phyloP scores from a whole-genome alignment of 345 rosid species.

The Gossypium bickii region DNA sequence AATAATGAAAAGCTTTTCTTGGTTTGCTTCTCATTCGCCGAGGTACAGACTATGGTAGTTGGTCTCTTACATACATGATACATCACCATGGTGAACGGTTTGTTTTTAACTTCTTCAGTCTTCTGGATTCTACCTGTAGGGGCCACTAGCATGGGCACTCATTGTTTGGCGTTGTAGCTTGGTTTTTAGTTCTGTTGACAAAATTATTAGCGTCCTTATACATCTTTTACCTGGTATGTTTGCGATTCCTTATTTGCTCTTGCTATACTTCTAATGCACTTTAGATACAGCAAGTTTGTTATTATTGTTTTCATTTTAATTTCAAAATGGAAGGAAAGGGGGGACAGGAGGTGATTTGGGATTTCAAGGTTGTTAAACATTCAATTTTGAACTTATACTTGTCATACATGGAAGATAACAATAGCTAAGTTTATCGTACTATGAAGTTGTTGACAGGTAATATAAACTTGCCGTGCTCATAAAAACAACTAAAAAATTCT shows the following conservation, averaged over 20 bases:
- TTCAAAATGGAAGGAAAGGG: not conserved
- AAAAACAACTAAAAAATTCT: not conserved
- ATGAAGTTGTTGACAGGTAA: not conserved
- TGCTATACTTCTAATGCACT: not conserved
- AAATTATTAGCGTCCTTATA: constrained; percentile 91
- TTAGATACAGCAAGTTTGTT: not conserved
- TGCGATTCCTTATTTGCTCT: not conserved
- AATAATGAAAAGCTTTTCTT: constrained; percentile 84
- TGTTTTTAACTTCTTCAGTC: constrained; percentile 1
- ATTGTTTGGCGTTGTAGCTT: constrained; percentile 97
- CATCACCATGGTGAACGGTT: constrained; percentile 15
- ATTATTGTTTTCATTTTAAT: not conserved
- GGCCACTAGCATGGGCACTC: constrained; percentile 95
- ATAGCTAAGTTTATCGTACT: not conserved
- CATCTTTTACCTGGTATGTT: constrained; percentile 93
- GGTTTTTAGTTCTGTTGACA: constrained; percentile 93
- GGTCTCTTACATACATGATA: not conserved
- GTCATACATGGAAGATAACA: not conserved
- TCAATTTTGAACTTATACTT: not conserved
- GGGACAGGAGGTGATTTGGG: not conserved
- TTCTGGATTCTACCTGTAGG: constrained; percentile 43
- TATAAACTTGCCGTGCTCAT: not conserved
- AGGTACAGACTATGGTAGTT: constrained; percentile 44
- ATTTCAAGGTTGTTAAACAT: not conserved
- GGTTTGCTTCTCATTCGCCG: constrained; percentile 98